phyloP scores from a whole-genome alignment of 139 green algal species.

The Zygnema cylindricum region DNA sequence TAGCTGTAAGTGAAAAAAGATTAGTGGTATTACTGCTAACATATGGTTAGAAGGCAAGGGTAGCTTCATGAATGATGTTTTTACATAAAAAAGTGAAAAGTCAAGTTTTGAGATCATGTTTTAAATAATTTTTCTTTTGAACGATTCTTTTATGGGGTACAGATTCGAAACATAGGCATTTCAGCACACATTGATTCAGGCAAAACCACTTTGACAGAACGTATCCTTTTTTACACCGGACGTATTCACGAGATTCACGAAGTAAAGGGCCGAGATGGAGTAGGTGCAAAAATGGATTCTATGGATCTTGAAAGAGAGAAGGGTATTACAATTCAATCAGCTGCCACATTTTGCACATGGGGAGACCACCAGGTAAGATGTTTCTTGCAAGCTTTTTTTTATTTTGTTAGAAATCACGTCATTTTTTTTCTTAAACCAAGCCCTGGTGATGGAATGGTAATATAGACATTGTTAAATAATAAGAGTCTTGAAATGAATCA shows the following conservation, averaged over 20 bases:
- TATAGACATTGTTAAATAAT: too few species aligned
- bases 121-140: neutral
- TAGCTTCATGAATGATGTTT: neutral
- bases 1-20: too few species aligned
- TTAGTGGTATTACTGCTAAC: too few species aligned
- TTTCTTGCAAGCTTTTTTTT: too few species aligned
- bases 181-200: conserved; percentile 97
- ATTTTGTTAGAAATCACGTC: too few species aligned
- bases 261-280: conserved; percentile 94
- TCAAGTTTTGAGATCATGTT: too few species aligned
- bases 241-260: conserved; percentile 96
- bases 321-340: conserved; percentile 98
- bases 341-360: conserved; percentile 91
- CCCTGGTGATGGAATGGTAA: too few species aligned
- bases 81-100: neutral
- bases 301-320: conserved; percentile 99
- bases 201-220: conserved; percentile 98
- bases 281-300: conserved; percentile 98
- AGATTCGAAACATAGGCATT: conserved; percentile 96
- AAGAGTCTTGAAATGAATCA: too few species aligned
- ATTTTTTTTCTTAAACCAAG: too few species aligned
- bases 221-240: conserved; percentile 98
- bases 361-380: conserved; percentile 74
- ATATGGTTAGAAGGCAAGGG: too few species aligned
- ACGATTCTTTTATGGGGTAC: neutral